phyloP scores from a whole-genome alignment of 2,329 filamentous ascomycete genomes.

The Cytospora mali region DNA sequence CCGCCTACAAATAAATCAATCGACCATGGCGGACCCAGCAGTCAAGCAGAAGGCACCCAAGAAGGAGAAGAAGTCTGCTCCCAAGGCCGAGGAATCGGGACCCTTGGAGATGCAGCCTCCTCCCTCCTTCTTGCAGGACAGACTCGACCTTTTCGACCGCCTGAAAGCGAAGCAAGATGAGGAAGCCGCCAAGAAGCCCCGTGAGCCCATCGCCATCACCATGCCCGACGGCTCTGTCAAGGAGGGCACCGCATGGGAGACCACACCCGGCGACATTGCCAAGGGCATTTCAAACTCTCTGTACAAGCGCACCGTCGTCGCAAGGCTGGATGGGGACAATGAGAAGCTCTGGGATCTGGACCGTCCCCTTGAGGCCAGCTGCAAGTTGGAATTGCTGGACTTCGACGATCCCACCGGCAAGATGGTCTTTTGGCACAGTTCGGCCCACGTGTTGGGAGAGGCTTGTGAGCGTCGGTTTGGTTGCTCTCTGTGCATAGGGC shows the following conservation, averaged over 20 bases:
- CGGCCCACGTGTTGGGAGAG: constrained; percentile 91
- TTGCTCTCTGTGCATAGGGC: constrained; percentile 90
- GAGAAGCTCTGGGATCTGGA: constrained; percentile 88
- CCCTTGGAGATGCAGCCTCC: constrained; percentile 55
- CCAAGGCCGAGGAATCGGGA: constrained; percentile 41
- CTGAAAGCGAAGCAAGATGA: constrained; percentile 83
- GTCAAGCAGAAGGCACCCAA: constrained; percentile 39
- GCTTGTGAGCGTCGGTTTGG: constrained; percentile 88
- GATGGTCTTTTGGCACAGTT: constrained; percentile 77
- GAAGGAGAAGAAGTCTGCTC: constrained; percentile 54
- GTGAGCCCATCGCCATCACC: constrained; percentile 73
- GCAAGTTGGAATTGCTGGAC: constrained; percentile 79
- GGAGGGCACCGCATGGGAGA: constrained; percentile 85
- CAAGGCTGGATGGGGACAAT: constrained; percentile 73
- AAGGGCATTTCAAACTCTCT: constrained; percentile 82
- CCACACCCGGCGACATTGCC: constrained; percentile 78
- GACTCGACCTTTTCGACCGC: constrained; percentile 85
- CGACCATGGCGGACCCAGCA: constrained; percentile 25
- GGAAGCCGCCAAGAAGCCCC: constrained; percentile 70
- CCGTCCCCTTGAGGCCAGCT: constrained; percentile 84
- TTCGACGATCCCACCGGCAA: constrained; percentile 77
- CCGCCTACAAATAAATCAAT: not conserved
- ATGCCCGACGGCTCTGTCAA: constrained; percentile 72
- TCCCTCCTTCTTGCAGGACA: constrained; percentile 79
- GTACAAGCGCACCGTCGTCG: constrained; percentile 84